Conservation (phyloP, 2,329 filamentous ascomycete species). For the Talaromyces sp. region DNA sequence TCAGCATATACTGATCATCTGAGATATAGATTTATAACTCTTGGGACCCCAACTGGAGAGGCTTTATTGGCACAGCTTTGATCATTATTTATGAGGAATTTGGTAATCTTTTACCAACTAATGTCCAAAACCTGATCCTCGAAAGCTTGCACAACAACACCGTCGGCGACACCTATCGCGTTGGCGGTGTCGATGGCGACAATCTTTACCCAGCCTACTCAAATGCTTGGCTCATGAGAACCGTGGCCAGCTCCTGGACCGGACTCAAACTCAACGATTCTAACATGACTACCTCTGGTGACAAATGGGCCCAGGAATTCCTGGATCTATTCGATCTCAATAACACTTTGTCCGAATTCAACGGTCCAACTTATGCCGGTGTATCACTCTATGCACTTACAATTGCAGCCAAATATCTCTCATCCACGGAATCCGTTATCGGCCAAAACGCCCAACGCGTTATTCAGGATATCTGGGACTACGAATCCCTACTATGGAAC, state of each 20-base stretch:
- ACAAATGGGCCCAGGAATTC: conserved; percentile 55
- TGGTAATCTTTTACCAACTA: conserved; percentile 43
- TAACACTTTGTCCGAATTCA: conserved; percentile 61
- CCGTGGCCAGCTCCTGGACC: conserved; percentile 58
- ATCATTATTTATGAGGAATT: conserved; percentile 61
- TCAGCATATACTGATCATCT: background rate
- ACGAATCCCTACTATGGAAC: conserved; percentile 55
- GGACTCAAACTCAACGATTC: conserved; percentile 52
- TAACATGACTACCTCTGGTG: conserved; percentile 59
- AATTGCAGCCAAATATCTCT: conserved; percentile 57
- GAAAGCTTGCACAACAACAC: conserved; percentile 55
- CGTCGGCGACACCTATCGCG: conserved; percentile 59
- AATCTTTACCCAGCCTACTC: conserved; percentile 63
- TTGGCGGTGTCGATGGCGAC: conserved; percentile 58
- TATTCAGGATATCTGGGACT: conserved; percentile 54
- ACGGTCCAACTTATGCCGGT: conserved; percentile 61
- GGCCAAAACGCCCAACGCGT: conserved; percentile 51
- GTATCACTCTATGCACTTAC: conserved; percentile 59
- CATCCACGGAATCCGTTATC: conserved; percentile 55
- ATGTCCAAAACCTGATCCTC: conserved; percentile 47
- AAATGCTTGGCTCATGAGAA: conserved; percentile 63
- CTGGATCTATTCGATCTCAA: conserved; percentile 56
- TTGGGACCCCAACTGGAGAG: conserved; percentile 65
- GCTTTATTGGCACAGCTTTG: conserved; percentile 59
- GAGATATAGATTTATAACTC: conserved; percentile 49